Conservation (phyloP, 2,329 filamentous ascomycete species). For the Colletotrichum euphorbiae region DNA sequence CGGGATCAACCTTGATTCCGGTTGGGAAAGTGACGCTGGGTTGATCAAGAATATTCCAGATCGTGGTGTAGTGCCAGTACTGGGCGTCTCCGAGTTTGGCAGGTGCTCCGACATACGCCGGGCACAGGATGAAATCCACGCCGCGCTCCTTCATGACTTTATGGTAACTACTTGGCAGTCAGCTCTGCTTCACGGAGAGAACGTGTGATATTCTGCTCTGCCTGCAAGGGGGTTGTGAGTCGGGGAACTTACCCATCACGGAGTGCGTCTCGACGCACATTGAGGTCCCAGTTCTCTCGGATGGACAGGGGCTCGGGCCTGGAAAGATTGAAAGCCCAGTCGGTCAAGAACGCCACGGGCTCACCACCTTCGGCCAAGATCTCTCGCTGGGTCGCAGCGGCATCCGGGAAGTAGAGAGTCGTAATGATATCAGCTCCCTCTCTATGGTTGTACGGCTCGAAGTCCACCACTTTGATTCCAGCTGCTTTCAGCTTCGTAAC, state of each 20-base stretch:
- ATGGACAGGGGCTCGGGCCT: slow-evolving; percentile 34
- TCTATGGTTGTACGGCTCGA: slow-evolving; percentile 42
- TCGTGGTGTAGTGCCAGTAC: slow-evolving; percentile 47
- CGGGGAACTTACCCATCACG: slow-evolving; percentile 43
- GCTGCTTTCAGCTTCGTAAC: slow-evolving; percentile 40
- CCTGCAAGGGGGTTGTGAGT: slow-evolving; percentile 43
- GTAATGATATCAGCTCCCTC: slow-evolving; percentile 42
- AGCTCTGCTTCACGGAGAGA: neutral
- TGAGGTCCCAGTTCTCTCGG: slow-evolving; percentile 43
- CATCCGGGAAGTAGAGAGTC: slow-evolving; percentile 45
- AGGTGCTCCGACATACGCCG: slow-evolving; percentile 43
- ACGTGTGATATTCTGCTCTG: too few species aligned
- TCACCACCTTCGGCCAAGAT: slow-evolving; percentile 44
- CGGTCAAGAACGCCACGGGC: slow-evolving; percentile 45
- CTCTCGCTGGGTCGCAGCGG: slow-evolving; percentile 37
- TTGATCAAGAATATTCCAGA: slow-evolving; percentile 49
- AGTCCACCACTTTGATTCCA: slow-evolving; percentile 43
- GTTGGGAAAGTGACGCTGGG: slow-evolving; percentile 46
- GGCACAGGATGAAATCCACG: slow-evolving; percentile 46
- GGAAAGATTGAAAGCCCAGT: slow-evolving; percentile 42
- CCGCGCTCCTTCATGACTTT: slow-evolving; percentile 42
- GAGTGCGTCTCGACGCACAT: slow-evolving; percentile 40
- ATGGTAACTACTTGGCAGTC: slow-evolving; percentile 15
- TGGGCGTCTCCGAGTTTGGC: slow-evolving; percentile 41
- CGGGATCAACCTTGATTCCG: slow-evolving; percentile 29